Percentiles rank a stretch among this genome's conserved stretches.
These are phyloP conservation scores for Bolboschoenus planiculmis DNA, from an alignment of 176 grass and related monocot genomes.

Conservation along the genomic window DNA sequence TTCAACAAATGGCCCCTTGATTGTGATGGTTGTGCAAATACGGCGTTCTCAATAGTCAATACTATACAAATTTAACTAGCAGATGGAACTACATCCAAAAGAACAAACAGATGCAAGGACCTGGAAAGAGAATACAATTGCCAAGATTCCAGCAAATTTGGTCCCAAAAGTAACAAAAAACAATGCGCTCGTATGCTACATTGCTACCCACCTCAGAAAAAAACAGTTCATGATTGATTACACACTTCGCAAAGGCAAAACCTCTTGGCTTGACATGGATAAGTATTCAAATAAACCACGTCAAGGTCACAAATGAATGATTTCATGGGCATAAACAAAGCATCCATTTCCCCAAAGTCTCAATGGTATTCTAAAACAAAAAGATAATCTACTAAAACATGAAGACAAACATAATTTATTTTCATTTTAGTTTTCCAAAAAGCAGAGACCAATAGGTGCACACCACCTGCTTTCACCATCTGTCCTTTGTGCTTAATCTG, in stretches of 20 bases:
- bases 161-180: not conserved
- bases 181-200: not conserved
- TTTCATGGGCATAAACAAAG: conserved; percentile 28
- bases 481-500: conserved; percentile 50
- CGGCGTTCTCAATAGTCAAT: not conserved
- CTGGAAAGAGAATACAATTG: not conserved
- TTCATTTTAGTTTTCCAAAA: conserved; percentile 33
- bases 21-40: not conserved
- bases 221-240: not conserved
- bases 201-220: not conserved
- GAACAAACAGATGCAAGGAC: not conserved
- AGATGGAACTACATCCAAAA: not conserved
- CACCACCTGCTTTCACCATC: conserved; percentile 43
- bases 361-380: conserved; percentile 46
- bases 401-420: conserved; percentile 56
- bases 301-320: conserved; percentile 40
- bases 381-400: conserved; percentile 23
- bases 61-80: not conserved
- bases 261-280: conserved; percentile 40
- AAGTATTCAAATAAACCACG: conserved; percentile 38
- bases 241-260: not conserved
- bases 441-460: conserved; percentile 11
- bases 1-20: not conserved
- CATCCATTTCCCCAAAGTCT: conserved; percentile 20
- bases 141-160: not conserved